These are phyloP conservation scores for Fusarium continuum DNA, from an alignment of 2,329 filamentous ascomycete species.

Conservation along the genomic window DNA sequence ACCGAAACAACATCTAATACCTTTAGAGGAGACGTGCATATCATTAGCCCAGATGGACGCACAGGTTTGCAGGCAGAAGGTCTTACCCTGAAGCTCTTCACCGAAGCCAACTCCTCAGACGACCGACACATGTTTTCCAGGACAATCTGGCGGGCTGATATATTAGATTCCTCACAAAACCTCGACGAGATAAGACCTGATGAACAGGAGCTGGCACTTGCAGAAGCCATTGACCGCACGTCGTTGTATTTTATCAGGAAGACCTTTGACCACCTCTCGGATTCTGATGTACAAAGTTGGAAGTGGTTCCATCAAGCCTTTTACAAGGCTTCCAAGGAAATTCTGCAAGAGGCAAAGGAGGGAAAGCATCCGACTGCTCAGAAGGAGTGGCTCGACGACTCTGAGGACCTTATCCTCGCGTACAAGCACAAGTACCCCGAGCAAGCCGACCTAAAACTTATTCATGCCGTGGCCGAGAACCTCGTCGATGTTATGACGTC, in stretches of 20 bases:
- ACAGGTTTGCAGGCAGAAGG: not conserved
- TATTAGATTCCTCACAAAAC: not conserved
- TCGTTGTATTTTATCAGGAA: not conserved
- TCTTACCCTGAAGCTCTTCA: not conserved
- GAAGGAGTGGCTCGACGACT: not conserved
- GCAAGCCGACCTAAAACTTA: constrained; percentile 2
- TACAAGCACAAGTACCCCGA: not conserved
- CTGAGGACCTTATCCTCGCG: not conserved
- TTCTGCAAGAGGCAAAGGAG: not conserved
- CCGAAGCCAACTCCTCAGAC: not conserved
- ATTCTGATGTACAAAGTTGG: not conserved
- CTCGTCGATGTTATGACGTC: not conserved
- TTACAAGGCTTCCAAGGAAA: not conserved
- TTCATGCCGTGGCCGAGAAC: not conserved
- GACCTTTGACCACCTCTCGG: not conserved
- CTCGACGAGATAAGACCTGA: not conserved
- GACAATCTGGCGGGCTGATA: not conserved
- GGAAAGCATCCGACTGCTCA: not conserved
- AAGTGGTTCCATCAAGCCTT: constrained; percentile 3
- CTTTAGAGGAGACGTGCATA: not conserved
- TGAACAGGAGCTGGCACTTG: not conserved
- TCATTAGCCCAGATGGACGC: not conserved
- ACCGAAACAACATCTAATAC: not conserved
- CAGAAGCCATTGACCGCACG: not conserved
- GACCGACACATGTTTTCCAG: constrained; percentile 1